Conservation (phyloP, 768 basidiomycete species). For the Neoboletus brunneissimus region DNA sequence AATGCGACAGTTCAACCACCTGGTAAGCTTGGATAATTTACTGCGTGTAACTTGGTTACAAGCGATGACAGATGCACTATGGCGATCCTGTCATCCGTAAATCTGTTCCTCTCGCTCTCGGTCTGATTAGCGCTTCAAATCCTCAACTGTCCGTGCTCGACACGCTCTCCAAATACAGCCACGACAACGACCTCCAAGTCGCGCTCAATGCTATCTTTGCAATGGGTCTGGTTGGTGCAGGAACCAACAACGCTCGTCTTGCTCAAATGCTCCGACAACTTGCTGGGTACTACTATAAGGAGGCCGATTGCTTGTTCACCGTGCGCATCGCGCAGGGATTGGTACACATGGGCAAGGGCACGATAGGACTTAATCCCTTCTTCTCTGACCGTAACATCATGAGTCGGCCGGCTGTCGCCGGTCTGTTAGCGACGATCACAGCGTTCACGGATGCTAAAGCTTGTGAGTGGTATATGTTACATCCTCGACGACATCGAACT, state of each 20-base stretch:
- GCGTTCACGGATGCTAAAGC: constrained; percentile 93
- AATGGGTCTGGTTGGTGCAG: constrained; percentile 97
- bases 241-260: constrained; percentile 96
- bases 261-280: constrained; percentile 97
- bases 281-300: constrained; percentile 97
- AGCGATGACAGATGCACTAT: constrained; percentile 84
- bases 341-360: constrained; percentile 99
- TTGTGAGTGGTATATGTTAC: constrained; percentile 55
- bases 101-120: constrained; percentile 91
- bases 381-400: constrained; percentile 89
- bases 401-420: constrained; percentile 86
- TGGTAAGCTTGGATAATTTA: constrained; percentile 50
- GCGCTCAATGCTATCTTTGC: constrained; percentile 97
- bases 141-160: constrained; percentile 93
- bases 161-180: constrained; percentile 97
- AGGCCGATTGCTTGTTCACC: constrained; percentile 94
- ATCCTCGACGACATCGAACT: background rate
- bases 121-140: constrained; percentile 92
- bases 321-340: constrained; percentile 94
- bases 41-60: constrained; percentile 13
- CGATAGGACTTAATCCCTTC: constrained; percentile 95
- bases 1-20: constrained; percentile 94
- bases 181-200: constrained; percentile 96
- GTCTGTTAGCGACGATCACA: constrained; percentile 80
- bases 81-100: constrained; percentile 92